Percentiles rank a stretch among this genome's conserved stretches.
Evolutionary conservation across 352 stramenopile genomes (phyloP).

Genomic region (Pilasporangium apinafurcum): DNA sequence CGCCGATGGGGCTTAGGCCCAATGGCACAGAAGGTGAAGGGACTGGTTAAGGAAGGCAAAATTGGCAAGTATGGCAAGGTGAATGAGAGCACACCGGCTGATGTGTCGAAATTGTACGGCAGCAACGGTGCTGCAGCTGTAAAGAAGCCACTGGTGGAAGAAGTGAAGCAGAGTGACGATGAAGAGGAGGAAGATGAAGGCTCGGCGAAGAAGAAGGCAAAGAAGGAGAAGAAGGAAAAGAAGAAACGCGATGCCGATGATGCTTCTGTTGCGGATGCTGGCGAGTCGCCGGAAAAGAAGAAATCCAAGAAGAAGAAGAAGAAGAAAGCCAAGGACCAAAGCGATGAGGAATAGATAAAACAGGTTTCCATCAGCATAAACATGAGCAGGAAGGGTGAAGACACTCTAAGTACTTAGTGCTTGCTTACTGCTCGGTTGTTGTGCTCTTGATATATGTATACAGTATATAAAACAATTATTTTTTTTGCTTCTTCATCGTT

Average conservation of each 20-base stretch:
- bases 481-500: no score
- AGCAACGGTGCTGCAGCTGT: constrained; percentile 22
- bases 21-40: constrained; percentile 99
- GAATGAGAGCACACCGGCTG: constrained; percentile 77
- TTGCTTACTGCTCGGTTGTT: no score
- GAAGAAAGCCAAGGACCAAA: constrained; percentile 64
- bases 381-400: background rate
- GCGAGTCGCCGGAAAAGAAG: constrained; percentile 81
- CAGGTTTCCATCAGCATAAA: no score
- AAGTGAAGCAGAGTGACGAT: constrained; percentile 32
- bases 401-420: no score
- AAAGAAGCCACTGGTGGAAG: constrained; percentile 32
- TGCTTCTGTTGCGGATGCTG: constrained; percentile 26
- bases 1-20: constrained; percentile 98
- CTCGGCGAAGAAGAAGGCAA: constrained; percentile 40
- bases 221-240: constrained; percentile 79
- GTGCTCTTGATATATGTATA: no score
- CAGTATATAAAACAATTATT: no score
- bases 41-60: constrained; percentile 93
- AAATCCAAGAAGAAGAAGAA: constrained; percentile 88
- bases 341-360: constrained; percentile 67
- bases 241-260: constrained; percentile 71
- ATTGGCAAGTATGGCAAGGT: constrained; percentile 89
- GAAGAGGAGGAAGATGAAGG: constrained; percentile 33
- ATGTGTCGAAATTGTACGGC: constrained; percentile 72